phyloP scores from a whole-genome alignment of 768 basidiomycete species.

The Butyriboletus loyo region DNA sequence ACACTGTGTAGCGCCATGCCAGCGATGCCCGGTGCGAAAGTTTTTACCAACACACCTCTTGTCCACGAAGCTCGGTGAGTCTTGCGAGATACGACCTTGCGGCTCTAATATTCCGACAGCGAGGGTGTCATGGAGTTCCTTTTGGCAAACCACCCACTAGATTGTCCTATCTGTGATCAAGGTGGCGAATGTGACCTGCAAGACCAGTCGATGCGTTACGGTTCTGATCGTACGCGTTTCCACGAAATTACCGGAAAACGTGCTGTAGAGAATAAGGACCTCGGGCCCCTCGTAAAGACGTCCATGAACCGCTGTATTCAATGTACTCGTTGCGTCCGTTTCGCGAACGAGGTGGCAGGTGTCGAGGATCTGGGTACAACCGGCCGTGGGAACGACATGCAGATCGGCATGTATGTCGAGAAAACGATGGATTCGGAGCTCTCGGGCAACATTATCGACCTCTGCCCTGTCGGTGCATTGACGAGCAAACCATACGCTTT shows the following conservation, averaged over 20 bases:
- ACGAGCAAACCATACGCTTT: slow-evolving; percentile 99
- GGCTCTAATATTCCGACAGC: slow-evolving; percentile 37
- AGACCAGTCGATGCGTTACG: slow-evolving; percentile 99
- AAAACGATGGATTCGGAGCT: slow-evolving; percentile 97
- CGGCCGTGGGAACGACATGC: slow-evolving; percentile 96
- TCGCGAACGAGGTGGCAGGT: slow-evolving; percentile 98
- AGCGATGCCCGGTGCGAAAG: slow-evolving; percentile 90
- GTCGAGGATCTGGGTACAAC: slow-evolving; percentile 97
- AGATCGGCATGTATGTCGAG: slow-evolving; percentile 98
- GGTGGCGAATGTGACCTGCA: slow-evolving; percentile 98
- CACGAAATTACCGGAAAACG: slow-evolving; percentile 98
- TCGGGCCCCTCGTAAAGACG: slow-evolving; percentile 97
- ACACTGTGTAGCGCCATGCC: slow-evolving; percentile 77
- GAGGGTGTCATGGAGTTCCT: slow-evolving; percentile 99
- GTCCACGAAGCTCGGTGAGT: slow-evolving; percentile 81
- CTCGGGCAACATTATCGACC: slow-evolving; percentile 94
- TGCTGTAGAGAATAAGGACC: slow-evolving; percentile 96
- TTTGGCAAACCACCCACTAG: slow-evolving; percentile 94
- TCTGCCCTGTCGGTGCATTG: slow-evolving; percentile 97
- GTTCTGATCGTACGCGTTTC: slow-evolving; percentile 95
- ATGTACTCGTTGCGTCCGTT: slow-evolving; percentile 98
- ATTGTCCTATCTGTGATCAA: slow-evolving; percentile 98
- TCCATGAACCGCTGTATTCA: slow-evolving; percentile 99
- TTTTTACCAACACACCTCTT: slow-evolving; percentile 89
- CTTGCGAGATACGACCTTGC: background rate